phyloP scores from a whole-genome alignment of 106 monocot genomes.

The Dendrobium officinale region DNA sequence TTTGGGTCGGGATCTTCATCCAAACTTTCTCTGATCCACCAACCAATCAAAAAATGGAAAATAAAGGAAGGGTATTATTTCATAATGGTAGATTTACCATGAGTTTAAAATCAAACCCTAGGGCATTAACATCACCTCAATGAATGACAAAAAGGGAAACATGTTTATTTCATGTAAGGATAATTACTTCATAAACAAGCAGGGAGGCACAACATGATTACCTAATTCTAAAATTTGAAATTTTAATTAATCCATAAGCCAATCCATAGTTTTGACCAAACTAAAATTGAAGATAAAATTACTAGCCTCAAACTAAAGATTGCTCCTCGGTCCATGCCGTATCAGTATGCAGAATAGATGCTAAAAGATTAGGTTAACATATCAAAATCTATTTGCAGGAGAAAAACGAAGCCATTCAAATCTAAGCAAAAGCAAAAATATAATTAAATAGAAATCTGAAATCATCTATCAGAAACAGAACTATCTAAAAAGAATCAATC shows the following conservation, averaged over 20 bases:
- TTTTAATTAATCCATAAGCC: not conserved
- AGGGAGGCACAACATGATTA: too few relatives aligned
- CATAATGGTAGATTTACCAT: not conserved
- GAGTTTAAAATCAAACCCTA: not conserved
- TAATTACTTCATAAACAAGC: not conserved
- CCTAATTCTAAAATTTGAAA: not conserved
- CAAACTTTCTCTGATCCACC: too few relatives aligned
- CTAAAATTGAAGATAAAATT: not conserved
- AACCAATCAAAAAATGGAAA: not conserved
- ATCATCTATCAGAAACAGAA: not conserved
- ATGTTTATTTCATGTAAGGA: not conserved
- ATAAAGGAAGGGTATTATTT: not conserved
- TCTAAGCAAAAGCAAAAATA: not conserved
- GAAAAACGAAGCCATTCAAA: not conserved
- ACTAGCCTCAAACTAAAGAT: not conserved
- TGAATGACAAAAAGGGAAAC: not conserved
- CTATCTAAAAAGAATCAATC: not conserved
- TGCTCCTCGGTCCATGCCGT: too few relatives aligned
- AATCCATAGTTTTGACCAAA: not conserved
- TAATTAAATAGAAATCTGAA: not conserved
- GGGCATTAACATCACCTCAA: not conserved
- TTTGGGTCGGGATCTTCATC: too few relatives aligned
- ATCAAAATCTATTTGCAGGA: not conserved
- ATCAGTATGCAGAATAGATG: not conserved
- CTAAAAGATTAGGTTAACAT: not conserved